Conservation (phyloP, 768 basidiomycete genomes). For the Pulveroboletus sp. region DNA sequence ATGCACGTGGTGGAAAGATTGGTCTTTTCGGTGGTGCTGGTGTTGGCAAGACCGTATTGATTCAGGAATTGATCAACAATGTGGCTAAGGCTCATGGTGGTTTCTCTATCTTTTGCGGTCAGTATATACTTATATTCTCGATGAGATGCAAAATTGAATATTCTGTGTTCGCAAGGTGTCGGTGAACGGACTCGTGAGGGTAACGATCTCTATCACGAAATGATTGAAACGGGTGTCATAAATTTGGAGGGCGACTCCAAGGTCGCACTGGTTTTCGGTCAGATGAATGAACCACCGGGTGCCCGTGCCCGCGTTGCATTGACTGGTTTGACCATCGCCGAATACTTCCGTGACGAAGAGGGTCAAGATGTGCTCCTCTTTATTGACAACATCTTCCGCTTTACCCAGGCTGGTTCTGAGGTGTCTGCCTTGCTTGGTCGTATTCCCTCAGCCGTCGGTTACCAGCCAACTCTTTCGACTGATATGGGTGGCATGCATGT, state of each 20-base stretch:
- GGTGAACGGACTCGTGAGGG: slow-evolving; percentile 99
- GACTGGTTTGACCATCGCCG: slow-evolving; percentile 98
- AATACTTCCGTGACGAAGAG: slow-evolving; percentile 99
- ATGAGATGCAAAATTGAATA: slow-evolving; percentile 5
- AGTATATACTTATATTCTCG: slow-evolving; percentile 17
- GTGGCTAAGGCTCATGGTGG: slow-evolving; percentile 99
- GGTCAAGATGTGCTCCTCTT: slow-evolving; percentile 99
- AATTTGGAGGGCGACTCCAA: slow-evolving; percentile 99
- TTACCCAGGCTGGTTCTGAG: slow-evolving; percentile 99
- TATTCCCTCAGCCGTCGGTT: slow-evolving; percentile 99
- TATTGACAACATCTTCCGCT: slow-evolving; percentile 99
- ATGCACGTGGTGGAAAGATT: slow-evolving; percentile 99
- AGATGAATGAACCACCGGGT: slow-evolving; percentile 99
- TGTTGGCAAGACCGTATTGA: slow-evolving; percentile 99
- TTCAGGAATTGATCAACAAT: slow-evolving; percentile 99
- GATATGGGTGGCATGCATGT: slow-evolving; percentile 99
- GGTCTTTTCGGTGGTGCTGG: slow-evolving; percentile 99
- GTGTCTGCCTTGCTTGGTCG: slow-evolving; percentile 99
- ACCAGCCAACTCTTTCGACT: slow-evolving; percentile 99
- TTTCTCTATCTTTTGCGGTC: slow-evolving; percentile 99
- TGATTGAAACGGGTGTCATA: slow-evolving; percentile 99
- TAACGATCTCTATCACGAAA: slow-evolving; percentile 98
- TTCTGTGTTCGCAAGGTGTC: slow-evolving; percentile 59
- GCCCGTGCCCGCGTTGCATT: slow-evolving; percentile 99
- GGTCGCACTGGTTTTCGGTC: slow-evolving; percentile 99